These are phyloP conservation scores for Thuja plicata DNA, from an alignment of 83 land plant species.

Conservation along the genomic window DNA sequence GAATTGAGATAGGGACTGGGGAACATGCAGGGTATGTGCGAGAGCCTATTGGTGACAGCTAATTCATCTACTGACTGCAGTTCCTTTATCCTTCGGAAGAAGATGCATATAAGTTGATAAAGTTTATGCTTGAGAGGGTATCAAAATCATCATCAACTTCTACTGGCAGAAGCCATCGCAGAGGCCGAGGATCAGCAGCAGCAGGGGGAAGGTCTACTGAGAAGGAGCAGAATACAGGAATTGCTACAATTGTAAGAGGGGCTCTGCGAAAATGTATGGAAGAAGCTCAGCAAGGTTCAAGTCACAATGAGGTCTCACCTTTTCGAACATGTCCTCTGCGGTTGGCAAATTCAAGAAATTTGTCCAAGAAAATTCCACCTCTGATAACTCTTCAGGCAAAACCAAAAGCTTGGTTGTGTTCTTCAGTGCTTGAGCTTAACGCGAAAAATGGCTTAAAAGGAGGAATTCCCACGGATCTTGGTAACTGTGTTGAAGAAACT, in stretches of 20 bases:
- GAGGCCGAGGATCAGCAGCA: constrained; percentile 18
- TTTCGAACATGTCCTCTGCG: constrained; percentile 28
- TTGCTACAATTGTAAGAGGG: constrained; percentile 5
- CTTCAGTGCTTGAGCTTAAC: constrained; percentile 18
- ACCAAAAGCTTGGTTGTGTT: constrained; percentile 16
- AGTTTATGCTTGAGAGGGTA: constrained; percentile 77
- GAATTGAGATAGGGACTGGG: constrained; percentile 16
- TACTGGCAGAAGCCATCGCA: constrained; percentile 14
- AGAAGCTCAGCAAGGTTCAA: background rate
- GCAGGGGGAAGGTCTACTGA: constrained; percentile 18
- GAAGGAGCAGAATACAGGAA: background rate
- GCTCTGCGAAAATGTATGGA: constrained; percentile 1
- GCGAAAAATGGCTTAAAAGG: background rate
- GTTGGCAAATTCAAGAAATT: constrained; percentile 8
- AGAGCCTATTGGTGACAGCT: constrained; percentile 23
- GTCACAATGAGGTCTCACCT: constrained; percentile 1
- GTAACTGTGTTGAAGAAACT: background rate
- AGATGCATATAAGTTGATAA: constrained; percentile 64
- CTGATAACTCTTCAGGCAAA: constrained; percentile 14
- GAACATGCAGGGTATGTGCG: constrained; percentile 21
- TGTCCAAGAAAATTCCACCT: constrained; percentile 16
- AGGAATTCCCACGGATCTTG: background rate
- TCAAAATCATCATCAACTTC: constrained; percentile 33
- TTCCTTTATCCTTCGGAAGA: constrained; percentile 81
- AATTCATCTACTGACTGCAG: constrained; percentile 48